A percentile compares a stretch with the other conserved stretches of the same genome.
Evolutionary conservation across 306 rosid genomes (phyloP).

Genomic region (Begonia masoniana): DNA sequence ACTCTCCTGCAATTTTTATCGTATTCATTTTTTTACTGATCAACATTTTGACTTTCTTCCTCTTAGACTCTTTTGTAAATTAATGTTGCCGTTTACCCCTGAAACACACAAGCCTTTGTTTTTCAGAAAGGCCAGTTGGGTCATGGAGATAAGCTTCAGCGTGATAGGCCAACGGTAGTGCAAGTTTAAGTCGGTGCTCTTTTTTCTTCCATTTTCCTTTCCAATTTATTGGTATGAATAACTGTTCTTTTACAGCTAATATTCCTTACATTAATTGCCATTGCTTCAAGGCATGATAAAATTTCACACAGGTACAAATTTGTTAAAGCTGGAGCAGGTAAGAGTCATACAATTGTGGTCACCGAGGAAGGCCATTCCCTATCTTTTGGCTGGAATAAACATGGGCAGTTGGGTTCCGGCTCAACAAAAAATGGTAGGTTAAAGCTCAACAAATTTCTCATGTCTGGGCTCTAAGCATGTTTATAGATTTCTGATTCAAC

Average conservation of each 20-base stretch:
- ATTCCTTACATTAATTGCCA: too few relatives aligned
- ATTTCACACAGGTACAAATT: constrained; percentile 46
- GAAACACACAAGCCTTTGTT: neutral
- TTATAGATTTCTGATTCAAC: too few relatives aligned
- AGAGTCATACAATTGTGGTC: constrained; percentile 67
- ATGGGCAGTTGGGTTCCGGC: constrained; percentile 90
- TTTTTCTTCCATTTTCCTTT: too few relatives aligned
- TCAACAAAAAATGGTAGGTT: constrained; percentile 60
- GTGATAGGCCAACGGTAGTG: constrained; percentile 94
- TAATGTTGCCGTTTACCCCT: too few relatives aligned
- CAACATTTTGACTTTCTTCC: neutral
- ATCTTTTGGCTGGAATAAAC: constrained; percentile 98
- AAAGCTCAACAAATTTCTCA: neutral
- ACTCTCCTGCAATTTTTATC: constrained; percentile 5
- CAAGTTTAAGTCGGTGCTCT: constrained; percentile 23
- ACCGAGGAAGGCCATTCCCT: constrained; percentile 77
- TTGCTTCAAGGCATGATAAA: too few relatives aligned
- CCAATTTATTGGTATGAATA: too few relatives aligned
- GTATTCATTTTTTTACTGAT: neutral
- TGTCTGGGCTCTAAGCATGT: too few relatives aligned
- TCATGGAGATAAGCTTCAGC: constrained; percentile 87
- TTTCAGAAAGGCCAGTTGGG: constrained; percentile 95
- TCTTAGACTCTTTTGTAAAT: neutral
- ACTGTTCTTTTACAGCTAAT: too few relatives aligned
- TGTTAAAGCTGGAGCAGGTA: constrained; percentile 78